Conservation (phyloP, 768 basidiomycete species). For the Mycena haematopus region DNA sequence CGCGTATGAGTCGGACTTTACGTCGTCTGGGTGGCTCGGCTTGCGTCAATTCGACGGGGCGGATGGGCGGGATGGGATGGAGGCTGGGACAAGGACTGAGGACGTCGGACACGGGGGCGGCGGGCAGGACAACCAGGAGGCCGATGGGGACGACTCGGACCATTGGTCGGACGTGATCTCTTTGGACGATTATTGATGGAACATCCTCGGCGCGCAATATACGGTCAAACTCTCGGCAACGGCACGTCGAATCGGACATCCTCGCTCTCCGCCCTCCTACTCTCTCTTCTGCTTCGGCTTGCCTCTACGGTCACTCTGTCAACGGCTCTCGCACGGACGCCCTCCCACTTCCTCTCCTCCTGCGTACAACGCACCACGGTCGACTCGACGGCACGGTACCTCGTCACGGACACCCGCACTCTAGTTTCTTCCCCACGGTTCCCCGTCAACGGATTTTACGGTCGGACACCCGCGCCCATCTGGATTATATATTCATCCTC, state of each 20-base stretch:
- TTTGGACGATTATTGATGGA: neutral
- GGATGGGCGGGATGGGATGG: neutral
- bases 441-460: too few relatives aligned
- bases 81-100: neutral
- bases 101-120: neutral
- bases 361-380: too few relatives aligned
- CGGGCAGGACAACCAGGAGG: neutral
- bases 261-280: neutral
- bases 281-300: too few relatives aligned
- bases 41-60: neutral
- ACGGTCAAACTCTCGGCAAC: neutral
- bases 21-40: neutral
- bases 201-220: neutral
- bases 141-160: neutral
- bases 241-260: neutral
- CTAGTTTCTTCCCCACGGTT: too few relatives aligned
- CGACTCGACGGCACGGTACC: too few relatives aligned
- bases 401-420: too few relatives aligned
- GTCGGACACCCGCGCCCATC: neutral
- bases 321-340: too few relatives aligned
- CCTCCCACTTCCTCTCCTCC: too few relatives aligned
- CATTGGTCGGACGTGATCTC: conserved; percentile 4
- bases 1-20: neutral
- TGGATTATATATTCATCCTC: too few relatives aligned
- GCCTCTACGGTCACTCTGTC: too few relatives aligned